phyloP scores from a whole-genome alignment of 176 grass and related monocot species.

The Paspalum notatum region DNA sequence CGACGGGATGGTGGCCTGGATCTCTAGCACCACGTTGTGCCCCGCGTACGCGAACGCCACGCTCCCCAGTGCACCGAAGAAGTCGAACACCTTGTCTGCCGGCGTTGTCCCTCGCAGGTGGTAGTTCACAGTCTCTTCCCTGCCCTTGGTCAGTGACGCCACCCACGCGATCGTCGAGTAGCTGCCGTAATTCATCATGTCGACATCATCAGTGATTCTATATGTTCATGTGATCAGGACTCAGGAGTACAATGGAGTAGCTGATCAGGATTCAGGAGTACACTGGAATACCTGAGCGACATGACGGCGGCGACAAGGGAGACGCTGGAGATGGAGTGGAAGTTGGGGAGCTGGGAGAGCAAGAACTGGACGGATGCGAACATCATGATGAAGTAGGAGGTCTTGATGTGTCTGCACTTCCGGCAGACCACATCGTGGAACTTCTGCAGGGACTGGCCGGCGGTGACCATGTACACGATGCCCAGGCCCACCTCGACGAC shows the following conservation, averaged over 20 bases:
- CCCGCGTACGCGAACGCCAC: slow-evolving; percentile 86
- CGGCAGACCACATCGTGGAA: slow-evolving; percentile 75
- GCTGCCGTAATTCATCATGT: too few relatives aligned
- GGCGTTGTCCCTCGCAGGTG: slow-evolving; percentile 32
- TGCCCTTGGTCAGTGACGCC: slow-evolving; percentile 66
- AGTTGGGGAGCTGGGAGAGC: slow-evolving; percentile 23
- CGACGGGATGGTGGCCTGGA: slow-evolving; percentile 87
- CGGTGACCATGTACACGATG: slow-evolving; percentile 97
- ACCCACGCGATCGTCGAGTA: slow-evolving; percentile 93
- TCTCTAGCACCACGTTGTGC: slow-evolving; percentile 93
- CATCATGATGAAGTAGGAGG: slow-evolving; percentile 49
- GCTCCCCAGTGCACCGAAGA: slow-evolving; percentile 68
- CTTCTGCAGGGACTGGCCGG: slow-evolving; percentile 29
- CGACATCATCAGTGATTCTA: too few relatives aligned
- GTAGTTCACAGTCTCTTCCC: slow-evolving; percentile 52
- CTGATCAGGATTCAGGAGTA: too few relatives aligned
- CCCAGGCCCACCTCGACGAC: slow-evolving; percentile 77
- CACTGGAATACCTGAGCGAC: slow-evolving; percentile 4
- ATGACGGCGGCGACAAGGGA: slow-evolving; percentile 18
- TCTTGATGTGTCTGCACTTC: slow-evolving; percentile 59
- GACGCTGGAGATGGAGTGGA: slow-evolving; percentile 16
- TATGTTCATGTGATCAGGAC: too few relatives aligned
- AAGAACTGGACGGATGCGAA: slow-evolving; percentile 12
- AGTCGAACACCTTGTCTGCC: slow-evolving; percentile 65
- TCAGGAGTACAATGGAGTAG: too few relatives aligned